A percentile compares a stretch with the other conserved stretches of the same genome.
phyloP scores from a whole-genome alignment of 441 rosid species.

The Erodium texanum region DNA sequence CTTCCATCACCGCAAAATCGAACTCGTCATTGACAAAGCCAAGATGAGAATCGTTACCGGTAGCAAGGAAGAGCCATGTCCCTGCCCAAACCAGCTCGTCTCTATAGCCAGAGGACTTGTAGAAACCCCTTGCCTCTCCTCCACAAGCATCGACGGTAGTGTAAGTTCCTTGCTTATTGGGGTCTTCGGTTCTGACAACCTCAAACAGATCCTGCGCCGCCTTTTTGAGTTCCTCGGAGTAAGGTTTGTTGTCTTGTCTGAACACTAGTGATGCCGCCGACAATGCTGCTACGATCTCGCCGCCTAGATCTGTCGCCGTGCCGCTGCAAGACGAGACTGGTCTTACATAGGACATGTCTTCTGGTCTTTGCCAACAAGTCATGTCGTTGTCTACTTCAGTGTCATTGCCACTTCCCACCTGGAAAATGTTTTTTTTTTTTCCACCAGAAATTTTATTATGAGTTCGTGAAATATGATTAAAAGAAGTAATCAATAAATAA shows the following conservation, averaged over 20 bases:
- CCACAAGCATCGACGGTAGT: slow-evolving; percentile 31
- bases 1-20: slow-evolving; percentile 31
- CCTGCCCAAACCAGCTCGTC: slow-evolving; percentile 55
- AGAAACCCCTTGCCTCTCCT: slow-evolving; percentile 35
- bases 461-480: no score
- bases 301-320: slow-evolving; percentile 45
- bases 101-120: slow-evolving; percentile 39
- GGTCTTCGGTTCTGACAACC: slow-evolving; percentile 24
- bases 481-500: no score
- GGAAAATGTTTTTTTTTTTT: no score
- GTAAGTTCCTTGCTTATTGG: slow-evolving; percentile 25
- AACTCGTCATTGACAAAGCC: slow-evolving; percentile 30
- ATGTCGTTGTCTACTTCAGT: slow-evolving; percentile 26
- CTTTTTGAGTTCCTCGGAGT: slow-evolving; percentile 20
- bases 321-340: slow-evolving; percentile 33
- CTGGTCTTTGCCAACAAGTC: slow-evolving; percentile 62
- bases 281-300: slow-evolving; percentile 46
- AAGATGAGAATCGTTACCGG: slow-evolving; percentile 41
- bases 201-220: slow-evolving; percentile 33
- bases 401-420: slow-evolving; percentile 45
- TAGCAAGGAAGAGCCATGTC: slow-evolving; percentile 53
- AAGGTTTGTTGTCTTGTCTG: slow-evolving; percentile 28
- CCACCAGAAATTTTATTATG: no score
- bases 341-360: slow-evolving; percentile 43
- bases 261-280: slow-evolving; percentile 53